phyloP scores from a whole-genome alignment of 106 monocot species.

The Platanthera guangdongensis region DNA sequence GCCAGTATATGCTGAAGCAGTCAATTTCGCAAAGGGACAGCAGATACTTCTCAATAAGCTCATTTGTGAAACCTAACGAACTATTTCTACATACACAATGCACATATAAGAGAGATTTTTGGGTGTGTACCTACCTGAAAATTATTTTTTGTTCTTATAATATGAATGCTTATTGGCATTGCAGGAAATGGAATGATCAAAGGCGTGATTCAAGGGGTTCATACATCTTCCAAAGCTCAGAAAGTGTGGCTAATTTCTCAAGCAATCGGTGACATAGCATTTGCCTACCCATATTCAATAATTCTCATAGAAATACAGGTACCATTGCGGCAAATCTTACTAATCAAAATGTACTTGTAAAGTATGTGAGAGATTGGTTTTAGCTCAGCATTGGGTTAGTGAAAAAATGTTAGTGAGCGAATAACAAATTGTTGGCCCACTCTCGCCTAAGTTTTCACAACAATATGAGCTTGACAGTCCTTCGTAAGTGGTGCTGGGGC shows the following conservation, averaged over 20 bases:
- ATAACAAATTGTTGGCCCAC: too few species aligned
- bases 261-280: slow-evolving; percentile 83
- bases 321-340: neutral
- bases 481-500: too few species aligned
- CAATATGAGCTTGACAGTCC: too few species aligned
- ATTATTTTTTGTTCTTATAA: too few species aligned
- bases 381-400: too few species aligned
- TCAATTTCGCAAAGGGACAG: neutral
- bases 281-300: slow-evolving; percentile 66
- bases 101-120: neutral
- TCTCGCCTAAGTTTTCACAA: too few species aligned
- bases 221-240: slow-evolving; percentile 30
- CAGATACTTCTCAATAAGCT: neutral
- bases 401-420: too few species aligned
- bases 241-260: slow-evolving; percentile 76
- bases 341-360: neutral
- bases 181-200: slow-evolving; percentile 63
- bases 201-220: slow-evolving; percentile 53
- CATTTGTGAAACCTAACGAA: neutral
- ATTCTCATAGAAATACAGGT: slow-evolving; percentile 87
- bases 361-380: too few species aligned
- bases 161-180: neutral
- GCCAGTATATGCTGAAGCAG: too few species aligned
- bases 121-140: too few species aligned
- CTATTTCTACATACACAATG: neutral